Evolutionary conservation across 2,329 filamentous ascomycete genomes (phyloP).

Genomic region (Colletotrichum gloeosporioides): DNA sequence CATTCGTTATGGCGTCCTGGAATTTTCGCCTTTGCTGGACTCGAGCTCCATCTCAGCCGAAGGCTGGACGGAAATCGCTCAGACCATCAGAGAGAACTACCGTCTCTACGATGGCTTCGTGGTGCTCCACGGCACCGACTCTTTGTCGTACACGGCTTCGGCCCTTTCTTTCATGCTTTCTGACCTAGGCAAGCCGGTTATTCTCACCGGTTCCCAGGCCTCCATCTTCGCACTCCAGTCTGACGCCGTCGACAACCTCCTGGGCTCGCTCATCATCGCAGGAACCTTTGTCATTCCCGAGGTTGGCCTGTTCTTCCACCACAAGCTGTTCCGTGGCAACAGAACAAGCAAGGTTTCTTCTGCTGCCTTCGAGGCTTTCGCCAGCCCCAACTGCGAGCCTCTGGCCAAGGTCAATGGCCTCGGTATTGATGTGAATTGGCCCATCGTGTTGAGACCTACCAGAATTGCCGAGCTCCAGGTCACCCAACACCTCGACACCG

Average conservation of each 20-base stretch:
- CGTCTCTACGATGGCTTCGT: slow-evolving; percentile 90
- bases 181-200: slow-evolving; percentile 88
- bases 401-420: slow-evolving; percentile 83
- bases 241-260: slow-evolving; percentile 88
- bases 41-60: slow-evolving; percentile 87
- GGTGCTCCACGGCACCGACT: slow-evolving; percentile 89
- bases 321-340: slow-evolving; percentile 88
- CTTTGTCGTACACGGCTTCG: slow-evolving; percentile 86
- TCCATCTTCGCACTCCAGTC: slow-evolving; percentile 91
- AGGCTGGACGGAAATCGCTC: slow-evolving; percentile 86
- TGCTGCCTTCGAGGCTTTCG: slow-evolving; percentile 86
- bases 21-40: slow-evolving; percentile 85
- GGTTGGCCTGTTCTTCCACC: slow-evolving; percentile 93
- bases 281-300: slow-evolving; percentile 93
- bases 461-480: slow-evolving; percentile 77
- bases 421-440: slow-evolving; percentile 82
- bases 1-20: slow-evolving; percentile 82
- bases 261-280: slow-evolving; percentile 87
- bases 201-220: slow-evolving; percentile 82
- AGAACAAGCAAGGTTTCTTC: slow-evolving; percentile 87
- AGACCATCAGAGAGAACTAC: slow-evolving; percentile 83
- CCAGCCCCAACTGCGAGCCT: slow-evolving; percentile 83
- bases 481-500: slow-evolving; percentile 78
- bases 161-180: slow-evolving; percentile 93
- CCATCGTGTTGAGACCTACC: slow-evolving; percentile 75